A percentile compares a stretch with the other conserved stretches of the same genome.
phyloP scores from a whole-genome alignment of 1,284 basidiomycete species.

The Irpex sp. region DNA sequence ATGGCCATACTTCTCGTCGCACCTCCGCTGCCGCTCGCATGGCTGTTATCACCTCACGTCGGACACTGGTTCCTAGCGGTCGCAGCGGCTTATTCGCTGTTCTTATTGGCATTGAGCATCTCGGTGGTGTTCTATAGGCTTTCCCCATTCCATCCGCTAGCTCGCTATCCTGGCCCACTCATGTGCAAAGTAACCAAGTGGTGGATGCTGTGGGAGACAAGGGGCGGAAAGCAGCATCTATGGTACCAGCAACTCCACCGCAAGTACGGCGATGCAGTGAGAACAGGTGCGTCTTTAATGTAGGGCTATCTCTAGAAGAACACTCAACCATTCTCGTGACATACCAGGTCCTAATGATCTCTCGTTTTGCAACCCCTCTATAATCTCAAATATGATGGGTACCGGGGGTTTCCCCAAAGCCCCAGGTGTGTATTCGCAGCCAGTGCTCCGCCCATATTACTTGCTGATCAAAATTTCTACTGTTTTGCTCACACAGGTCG shows the following conservation, averaged over 20 bases:
- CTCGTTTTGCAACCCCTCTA: conserved; percentile 18
- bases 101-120: conserved; percentile 4
- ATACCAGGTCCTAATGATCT: conserved; percentile 25
- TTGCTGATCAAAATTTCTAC: neutral
- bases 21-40: neutral
- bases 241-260: conserved; percentile 23
- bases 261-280: conserved; percentile 28
- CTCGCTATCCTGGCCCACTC: conserved; percentile 27
- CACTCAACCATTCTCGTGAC: neutral
- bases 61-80: neutral
- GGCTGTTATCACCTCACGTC: neutral
- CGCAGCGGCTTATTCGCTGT: neutral
- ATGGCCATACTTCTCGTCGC: neutral
- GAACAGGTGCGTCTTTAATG: conserved; percentile 21
- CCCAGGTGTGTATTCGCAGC: conserved; percentile 2
- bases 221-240: conserved; percentile 21
- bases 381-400: conserved; percentile 18
- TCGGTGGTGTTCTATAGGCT: conserved; percentile 26
- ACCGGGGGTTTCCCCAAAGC: conserved; percentile 12
- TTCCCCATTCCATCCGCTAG: conserved; percentile 29
- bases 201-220: conserved; percentile 18
- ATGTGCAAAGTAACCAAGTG: conserved; percentile 21
- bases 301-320: neutral
- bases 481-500: neutral
- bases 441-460: neutral